Conservation (phyloP, 73 alveolate species). For the Paramecium sonneborni region DNA sequence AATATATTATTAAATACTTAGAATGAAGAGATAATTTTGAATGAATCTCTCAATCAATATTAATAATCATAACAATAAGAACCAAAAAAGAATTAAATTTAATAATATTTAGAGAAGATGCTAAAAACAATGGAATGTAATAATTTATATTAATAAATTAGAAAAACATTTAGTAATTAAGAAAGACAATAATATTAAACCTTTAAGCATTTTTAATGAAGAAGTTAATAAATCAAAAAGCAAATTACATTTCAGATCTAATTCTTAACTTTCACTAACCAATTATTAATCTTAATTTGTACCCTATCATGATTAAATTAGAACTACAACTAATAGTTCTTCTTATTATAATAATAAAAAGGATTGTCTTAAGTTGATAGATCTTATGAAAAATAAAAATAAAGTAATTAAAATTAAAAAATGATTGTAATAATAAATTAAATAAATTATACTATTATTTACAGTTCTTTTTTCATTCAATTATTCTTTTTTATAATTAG, state of each 20-base stretch:
- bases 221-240: not conserved
- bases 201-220: not conserved
- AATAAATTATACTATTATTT: no score
- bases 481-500: no score
- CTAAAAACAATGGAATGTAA: not conserved
- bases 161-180: not conserved
- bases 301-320: not conserved
- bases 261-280: not conserved
- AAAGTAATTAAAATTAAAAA: not conserved
- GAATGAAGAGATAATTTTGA: not conserved
- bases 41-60: not conserved
- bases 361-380: not conserved
- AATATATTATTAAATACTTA: not conserved
- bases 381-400: not conserved
- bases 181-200: not conserved
- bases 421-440: not conserved
- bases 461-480: no score
- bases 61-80: not conserved
- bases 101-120: slow-evolving; percentile 23
- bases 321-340: not conserved
- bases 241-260: not conserved
- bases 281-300: not conserved
- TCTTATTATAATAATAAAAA: not conserved
- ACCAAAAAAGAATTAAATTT: not conserved
- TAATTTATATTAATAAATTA: not conserved